A percentile compares a stretch with the other conserved stretches of the same genome.
Conservation (phyloP, 352 stramenopile genomes). For the Phytophthora citricola region DNA sequence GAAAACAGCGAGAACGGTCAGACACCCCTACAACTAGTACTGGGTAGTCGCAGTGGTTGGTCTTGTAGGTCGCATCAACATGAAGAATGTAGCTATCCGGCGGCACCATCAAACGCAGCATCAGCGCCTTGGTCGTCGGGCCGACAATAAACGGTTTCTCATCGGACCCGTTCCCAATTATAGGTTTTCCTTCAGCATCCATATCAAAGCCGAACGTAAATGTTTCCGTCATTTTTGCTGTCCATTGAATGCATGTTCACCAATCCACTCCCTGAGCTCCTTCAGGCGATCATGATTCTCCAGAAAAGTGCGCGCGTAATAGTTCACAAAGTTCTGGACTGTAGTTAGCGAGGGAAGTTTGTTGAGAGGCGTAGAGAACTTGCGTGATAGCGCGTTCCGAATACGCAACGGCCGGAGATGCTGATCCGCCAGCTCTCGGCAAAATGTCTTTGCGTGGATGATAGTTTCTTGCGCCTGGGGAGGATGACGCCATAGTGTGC, state of each 20-base stretch:
- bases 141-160: constrained; percentile 6
- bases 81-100: background rate
- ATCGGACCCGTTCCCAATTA: constrained; percentile 13
- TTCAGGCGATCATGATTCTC: constrained; percentile 12
- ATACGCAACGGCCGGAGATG: constrained; percentile 1
- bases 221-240: background rate
- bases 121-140: background rate
- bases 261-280: constrained; percentile 2
- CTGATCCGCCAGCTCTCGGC: background rate
- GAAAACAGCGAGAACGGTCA: constrained; percentile 5
- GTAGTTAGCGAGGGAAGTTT: background rate
- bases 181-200: background rate
- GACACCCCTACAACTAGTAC: constrained; percentile 1
- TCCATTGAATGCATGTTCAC: background rate
- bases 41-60: background rate
- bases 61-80: constrained; percentile 8
- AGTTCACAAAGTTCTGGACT: constrained; percentile 14
- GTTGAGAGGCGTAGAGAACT: background rate
- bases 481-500: background rate
- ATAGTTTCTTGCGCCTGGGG: background rate
- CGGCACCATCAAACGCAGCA: background rate
- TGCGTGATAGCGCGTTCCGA: constrained; percentile 1
- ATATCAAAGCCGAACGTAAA: constrained; percentile 8
- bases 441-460: background rate
- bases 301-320: background rate